phyloP scores from a whole-genome alignment of 108 stramenopile genomes.

The Cylindrotheca closterium region DNA sequence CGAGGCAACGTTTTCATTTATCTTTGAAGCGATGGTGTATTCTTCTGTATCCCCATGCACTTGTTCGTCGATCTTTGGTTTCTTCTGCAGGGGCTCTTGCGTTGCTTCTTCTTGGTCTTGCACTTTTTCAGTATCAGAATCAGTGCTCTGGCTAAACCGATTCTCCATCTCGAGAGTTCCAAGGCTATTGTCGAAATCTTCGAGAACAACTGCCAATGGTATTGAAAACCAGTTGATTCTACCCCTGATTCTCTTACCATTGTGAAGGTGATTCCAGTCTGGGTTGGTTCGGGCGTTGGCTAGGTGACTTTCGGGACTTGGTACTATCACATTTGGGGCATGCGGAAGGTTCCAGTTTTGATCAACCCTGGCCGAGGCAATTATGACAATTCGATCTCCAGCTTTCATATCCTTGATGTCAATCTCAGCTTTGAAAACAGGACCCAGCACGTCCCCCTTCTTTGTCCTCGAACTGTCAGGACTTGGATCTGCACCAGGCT shows the following conservation, averaged over 20 bases:
- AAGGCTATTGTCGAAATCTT: slow-evolving; percentile 16
- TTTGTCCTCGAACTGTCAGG: not conserved
- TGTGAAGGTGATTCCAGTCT: slow-evolving; percentile 53
- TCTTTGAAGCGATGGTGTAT: not conserved
- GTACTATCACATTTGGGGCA: not conserved
- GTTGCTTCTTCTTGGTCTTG: not conserved
- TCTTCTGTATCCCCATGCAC: too few species aligned
- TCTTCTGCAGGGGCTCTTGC: not conserved
- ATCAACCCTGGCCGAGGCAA: slow-evolving; percentile 56
- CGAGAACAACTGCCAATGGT: slow-evolving; percentile 55
- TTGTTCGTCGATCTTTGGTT: too few species aligned
- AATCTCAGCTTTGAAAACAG: slow-evolving; percentile 49
- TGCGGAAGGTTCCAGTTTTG: slow-evolving; percentile 43
- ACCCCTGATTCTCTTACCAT: slow-evolving; percentile 64
- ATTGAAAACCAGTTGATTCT: slow-evolving; percentile 75
- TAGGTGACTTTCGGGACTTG: slow-evolving; percentile 69
- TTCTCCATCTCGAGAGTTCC: slow-evolving; percentile 20
- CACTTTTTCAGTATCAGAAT: too few species aligned
- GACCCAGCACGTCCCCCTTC: slow-evolving; percentile 13
- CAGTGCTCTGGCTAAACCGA: slow-evolving; percentile 7
- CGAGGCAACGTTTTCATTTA: not conserved
- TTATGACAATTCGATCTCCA: slow-evolving; percentile 50
- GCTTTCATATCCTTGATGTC: slow-evolving; percentile 46
- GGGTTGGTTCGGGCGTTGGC: slow-evolving; percentile 87
- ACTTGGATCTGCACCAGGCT: slow-evolving; percentile 13